Evolutionary conservation across 441 rosid genomes (phyloP), one percentile per base, ranked within the genome.

Genomic region (Kokia cookei): DNA sequence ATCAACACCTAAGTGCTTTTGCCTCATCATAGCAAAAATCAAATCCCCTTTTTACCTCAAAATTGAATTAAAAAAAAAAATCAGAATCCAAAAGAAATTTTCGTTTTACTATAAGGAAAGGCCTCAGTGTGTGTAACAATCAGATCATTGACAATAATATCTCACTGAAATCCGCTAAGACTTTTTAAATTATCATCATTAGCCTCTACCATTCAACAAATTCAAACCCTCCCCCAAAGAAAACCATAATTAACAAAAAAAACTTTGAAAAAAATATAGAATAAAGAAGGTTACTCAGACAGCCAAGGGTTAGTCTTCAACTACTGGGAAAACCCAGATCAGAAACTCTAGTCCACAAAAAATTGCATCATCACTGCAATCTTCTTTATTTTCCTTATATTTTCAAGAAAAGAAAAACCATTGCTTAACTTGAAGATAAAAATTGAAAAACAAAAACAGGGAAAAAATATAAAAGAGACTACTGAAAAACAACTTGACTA

Each of bases 141-240:
- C 91, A 92, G 93, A 89, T 94, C 97, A 87, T 78, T 67, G 97
- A 85, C 71, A 24, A 29, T n/a, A 19, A 62, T 75, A 80, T 77
- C 99, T 93, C 98, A 89, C 93, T 91, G 98, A 91, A 95, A 95
- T 91, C 97, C 98, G 97, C 97, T 93, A 93, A 95, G 94, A 93
- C 88, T 73, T 76, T 75, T 59, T 73, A 10, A 72, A 12, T 74
- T 84, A 78, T 92, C 97, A 89, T 94, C 98, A 91, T 84, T 14
- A 82, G 92, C 97, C 89, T 68, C 15, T 3, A 0, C 6, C 37
- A 0, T 12, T 29, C 3, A 15, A 17, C 1, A 42, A 5, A 8
- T 51, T 32, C 68, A 4, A 9, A 17, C 69, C 12, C 47, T 15
- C 2, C 62, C 22, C 15, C 1, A 7, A 29, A 51, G 6, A 14